These are phyloP conservation scores for Curvularia lunata DNA, from an alignment of 2,329 filamentous ascomycete genomes.

Conservation along the genomic window DNA sequence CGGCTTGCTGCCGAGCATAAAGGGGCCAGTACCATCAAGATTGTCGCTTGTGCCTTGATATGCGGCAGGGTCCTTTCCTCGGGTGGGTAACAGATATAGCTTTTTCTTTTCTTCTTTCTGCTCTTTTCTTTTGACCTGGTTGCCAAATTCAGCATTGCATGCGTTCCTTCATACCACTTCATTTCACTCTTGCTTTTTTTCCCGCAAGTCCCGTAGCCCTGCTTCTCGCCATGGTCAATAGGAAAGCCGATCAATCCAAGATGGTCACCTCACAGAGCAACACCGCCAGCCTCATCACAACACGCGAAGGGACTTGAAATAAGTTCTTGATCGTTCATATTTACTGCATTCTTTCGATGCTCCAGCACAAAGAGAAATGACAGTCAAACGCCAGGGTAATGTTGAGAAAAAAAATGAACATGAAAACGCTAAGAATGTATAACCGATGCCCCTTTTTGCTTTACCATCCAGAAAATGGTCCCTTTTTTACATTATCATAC, in stretches of 20 bases:
- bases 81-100: neutral
- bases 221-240: neutral
- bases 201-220: neutral
- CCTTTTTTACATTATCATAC: neutral
- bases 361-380: neutral
- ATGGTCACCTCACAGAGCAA: neutral
- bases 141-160: neutral
- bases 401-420: neutral
- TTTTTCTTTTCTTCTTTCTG: neutral
- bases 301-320: neutral
- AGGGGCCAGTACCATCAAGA: neutral
- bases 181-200: neutral
- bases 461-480: neutral
- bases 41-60: neutral
- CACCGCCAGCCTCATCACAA: neutral
- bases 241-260: neutral
- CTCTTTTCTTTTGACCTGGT: neutral
- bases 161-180: neutral
- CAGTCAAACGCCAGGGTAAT: conserved; percentile 6
- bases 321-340: neutral
- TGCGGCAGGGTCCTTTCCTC: neutral
- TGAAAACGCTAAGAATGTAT: neutral
- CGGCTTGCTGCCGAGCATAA: neutral
- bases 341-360: neutral
- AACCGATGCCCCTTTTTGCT: neutral